Percentiles rank a stretch among this genome's conserved stretches.
These are phyloP conservation scores for Trypanosoma congolense DNA, from an alignment of 208 protist species.

Conservation along the genomic window DNA sequence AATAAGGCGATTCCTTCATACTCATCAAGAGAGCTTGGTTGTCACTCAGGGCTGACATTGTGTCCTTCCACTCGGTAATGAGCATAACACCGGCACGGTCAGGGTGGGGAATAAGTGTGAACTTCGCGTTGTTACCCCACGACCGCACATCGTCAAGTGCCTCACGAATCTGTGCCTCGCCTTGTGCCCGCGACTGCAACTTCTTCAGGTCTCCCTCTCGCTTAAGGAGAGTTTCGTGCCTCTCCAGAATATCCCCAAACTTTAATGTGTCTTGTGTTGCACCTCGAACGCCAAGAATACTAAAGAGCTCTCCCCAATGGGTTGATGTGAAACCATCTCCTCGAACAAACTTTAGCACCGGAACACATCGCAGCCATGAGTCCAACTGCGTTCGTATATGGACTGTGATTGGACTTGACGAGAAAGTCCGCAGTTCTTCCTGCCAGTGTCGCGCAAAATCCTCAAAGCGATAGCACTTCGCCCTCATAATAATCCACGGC, in stretches of 20 bases:
- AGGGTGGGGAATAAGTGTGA: conserved; percentile 77
- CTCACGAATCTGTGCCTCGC: conserved; percentile 95
- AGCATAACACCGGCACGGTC: conserved; percentile 80
- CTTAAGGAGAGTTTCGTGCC: conserved; percentile 60
- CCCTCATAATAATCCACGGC: conserved; percentile 92
- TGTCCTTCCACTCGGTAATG: conserved; percentile 97
- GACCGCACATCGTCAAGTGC: conserved; percentile 93
- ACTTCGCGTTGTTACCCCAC: conserved; percentile 87
- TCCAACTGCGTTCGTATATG: conserved; percentile 89
- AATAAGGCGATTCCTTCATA: conserved; percentile 97
- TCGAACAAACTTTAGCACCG: conserved; percentile 89
- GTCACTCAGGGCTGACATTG: conserved; percentile 93
- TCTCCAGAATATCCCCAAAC: conserved; percentile 90
- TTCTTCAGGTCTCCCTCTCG: conserved; percentile 88
- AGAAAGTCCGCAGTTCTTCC: conserved; percentile 78
- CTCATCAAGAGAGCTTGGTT: conserved; percentile 94
- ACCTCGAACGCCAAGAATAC: conserved; percentile 67
- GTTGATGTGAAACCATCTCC: conserved; percentile 94
- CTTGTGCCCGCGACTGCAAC: conserved; percentile 90
- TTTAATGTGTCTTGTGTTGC: conserved; percentile 86
- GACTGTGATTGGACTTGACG: conserved; percentile 72
- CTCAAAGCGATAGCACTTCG: conserved; percentile 92
- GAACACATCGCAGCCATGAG: conserved; percentile 72
- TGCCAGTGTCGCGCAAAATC: conserved; percentile 93
- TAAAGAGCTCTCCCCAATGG: conserved; percentile 95